Conservation (phyloP, 345 rosid genomes). For the Brassica incana region DNA sequence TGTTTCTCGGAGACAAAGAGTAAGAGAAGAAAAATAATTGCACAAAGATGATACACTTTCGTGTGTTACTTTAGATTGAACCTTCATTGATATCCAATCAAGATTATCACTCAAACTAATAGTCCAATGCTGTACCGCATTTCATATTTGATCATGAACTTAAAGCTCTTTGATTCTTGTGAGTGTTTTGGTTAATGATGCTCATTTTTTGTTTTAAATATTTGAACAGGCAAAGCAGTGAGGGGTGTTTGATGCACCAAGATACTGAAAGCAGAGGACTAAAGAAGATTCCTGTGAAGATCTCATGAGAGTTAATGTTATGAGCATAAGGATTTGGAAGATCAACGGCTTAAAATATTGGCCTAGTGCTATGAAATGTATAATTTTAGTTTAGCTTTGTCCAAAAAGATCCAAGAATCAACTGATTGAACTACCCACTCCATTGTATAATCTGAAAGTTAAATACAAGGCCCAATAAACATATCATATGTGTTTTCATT, state of each 20-base stretch:
- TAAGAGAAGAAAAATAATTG: background rate
- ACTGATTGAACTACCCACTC: background rate
- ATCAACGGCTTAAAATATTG: constrained; percentile 3
- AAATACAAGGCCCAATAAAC: background rate
- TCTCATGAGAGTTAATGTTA: background rate
- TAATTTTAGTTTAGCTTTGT: constrained; percentile 6
- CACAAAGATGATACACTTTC: background rate
- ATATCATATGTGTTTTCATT: background rate
- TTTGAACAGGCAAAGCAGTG: background rate
- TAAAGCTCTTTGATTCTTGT: background rate
- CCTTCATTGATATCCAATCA: background rate
- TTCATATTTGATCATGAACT: background rate
- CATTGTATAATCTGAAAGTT: background rate
- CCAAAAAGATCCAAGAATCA: background rate
- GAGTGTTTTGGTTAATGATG: background rate
- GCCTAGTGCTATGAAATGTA: constrained; percentile 5
- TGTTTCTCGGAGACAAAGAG: background rate
- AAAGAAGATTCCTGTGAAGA: background rate
- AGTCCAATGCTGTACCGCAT: background rate
- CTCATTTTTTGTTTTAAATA: background rate
- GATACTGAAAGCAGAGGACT: background rate
- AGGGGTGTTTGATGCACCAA: background rate
- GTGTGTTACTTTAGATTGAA: background rate
- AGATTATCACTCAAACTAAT: background rate
- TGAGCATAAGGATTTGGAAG: constrained; percentile 8